phyloP scores from a whole-genome alignment of 129 eudicot species.

The Cynara cardunculus region DNA sequence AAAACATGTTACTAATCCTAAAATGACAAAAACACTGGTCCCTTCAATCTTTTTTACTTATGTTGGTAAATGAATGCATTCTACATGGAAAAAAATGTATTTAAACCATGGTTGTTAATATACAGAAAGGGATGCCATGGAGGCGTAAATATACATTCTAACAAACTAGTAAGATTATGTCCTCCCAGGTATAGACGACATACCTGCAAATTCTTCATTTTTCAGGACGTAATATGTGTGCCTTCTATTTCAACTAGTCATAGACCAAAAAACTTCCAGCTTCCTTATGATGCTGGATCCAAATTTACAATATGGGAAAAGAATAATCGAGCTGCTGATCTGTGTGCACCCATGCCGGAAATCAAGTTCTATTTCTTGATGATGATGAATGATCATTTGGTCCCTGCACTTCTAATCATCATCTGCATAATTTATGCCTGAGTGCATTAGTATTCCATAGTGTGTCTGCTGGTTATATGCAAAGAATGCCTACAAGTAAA shows the following conservation, averaged over 20 bases:
- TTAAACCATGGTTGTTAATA: background rate
- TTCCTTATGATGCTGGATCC: background rate
- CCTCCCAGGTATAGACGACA: background rate
- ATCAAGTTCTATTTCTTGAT: background rate
- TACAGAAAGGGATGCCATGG: background rate
- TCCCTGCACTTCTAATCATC: conserved; percentile 6
- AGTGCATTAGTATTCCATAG: background rate
- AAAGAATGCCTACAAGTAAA: background rate
- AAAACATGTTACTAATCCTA: background rate
- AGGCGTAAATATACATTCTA: background rate
- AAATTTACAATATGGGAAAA: background rate
- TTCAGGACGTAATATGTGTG: background rate
- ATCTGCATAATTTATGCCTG: background rate
- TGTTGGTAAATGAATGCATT: background rate
- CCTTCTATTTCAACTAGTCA: background rate
- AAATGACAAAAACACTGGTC: background rate
- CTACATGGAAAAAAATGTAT: background rate
- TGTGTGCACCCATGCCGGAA: background rate
- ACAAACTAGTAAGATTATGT: background rate
- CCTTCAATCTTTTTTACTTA: background rate
- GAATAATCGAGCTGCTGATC: background rate
- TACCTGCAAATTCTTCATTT: background rate
- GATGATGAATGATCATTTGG: background rate
- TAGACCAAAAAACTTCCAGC: background rate
- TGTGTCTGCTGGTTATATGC: background rate